Conservation (phyloP, 176 grass and related monocot genomes). For the Neostapfia colusana region DNA sequence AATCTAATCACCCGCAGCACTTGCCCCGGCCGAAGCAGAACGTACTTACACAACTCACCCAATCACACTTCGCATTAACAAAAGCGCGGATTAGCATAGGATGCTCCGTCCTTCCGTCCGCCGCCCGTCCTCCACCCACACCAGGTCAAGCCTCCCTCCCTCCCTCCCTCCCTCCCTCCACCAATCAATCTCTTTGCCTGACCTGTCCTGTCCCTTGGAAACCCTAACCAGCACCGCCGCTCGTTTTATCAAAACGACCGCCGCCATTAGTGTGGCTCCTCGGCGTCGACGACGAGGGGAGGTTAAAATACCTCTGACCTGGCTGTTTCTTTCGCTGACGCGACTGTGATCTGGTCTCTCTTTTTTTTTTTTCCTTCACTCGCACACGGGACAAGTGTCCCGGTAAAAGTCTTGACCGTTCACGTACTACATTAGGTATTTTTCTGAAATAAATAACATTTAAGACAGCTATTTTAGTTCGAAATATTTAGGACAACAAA, state of each 20-base stretch:
- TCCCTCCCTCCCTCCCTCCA: no score
- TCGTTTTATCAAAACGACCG: not conserved
- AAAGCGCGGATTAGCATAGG: conserved; percentile 31
- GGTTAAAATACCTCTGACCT: not conserved
- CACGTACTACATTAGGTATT: no score
- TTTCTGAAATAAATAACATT: no score
- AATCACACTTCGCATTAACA: not conserved
- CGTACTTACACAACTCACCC: not conserved
- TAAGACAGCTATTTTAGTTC: no score
- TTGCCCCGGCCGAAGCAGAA: not conserved
- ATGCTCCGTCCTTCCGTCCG: not conserved
- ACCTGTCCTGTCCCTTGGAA: not conserved
- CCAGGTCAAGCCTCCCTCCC: not conserved
- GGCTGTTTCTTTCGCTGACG: no score
- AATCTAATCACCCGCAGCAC: conserved; percentile 34
- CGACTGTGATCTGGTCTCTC: no score
- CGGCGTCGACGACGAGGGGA: not conserved
- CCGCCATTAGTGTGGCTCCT: not conserved
- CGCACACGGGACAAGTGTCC: not conserved
- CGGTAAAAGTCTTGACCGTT: not conserved
- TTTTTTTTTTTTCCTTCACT: not conserved
- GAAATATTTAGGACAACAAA: no score
- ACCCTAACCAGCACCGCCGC: conserved; percentile 19
- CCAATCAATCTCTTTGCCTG: no score
- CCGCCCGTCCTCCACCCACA: not conserved